Percentiles rank a stretch among this genome's conserved stretches.
Evolutionary conservation across 495 filamentous ascomycete species (phyloP).

Genomic region (Penicillium manginii): DNA sequence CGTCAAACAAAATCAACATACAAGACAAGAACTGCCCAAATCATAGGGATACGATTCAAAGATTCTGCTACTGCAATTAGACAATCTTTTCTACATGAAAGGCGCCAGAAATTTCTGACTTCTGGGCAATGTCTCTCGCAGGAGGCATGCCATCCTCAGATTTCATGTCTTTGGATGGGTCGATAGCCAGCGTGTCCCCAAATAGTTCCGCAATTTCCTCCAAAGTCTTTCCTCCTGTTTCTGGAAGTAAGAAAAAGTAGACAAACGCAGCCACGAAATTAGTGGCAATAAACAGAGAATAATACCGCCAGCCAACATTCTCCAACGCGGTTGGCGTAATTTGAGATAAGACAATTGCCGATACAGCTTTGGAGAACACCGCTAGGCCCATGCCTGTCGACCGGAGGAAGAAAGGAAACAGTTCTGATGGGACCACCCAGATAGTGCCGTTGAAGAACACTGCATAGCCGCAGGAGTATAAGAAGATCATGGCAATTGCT

Average conservation of each 20-base stretch:
- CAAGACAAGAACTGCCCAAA: too few relatives aligned
- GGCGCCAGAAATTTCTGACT: background rate
- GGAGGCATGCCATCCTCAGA: background rate
- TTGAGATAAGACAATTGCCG: constrained; percentile 41
- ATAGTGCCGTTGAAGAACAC: constrained; percentile 36
- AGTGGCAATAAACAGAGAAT: constrained; percentile 40
- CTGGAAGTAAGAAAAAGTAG: constrained; percentile 51
- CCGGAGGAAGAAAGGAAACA: constrained; percentile 24
- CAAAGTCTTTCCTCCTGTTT: constrained; percentile 42
- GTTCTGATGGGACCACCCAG: constrained; percentile 25
- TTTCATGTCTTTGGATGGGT: background rate
- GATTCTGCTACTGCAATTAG: background rate
- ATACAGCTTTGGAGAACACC: constrained; percentile 21
- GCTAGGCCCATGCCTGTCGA: constrained; percentile 24
- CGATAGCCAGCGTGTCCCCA: constrained; percentile 27
- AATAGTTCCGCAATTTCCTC: constrained; percentile 44
- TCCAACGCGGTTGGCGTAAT: constrained; percentile 43
- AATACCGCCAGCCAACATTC: constrained; percentile 43
- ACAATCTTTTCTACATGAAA: background rate
- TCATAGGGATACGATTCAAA: too few relatives aligned
- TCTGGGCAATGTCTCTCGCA: background rate
- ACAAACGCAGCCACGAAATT: constrained; percentile 37
- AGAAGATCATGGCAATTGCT: constrained; percentile 28
- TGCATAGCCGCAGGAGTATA: constrained; percentile 27
- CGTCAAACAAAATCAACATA: too few relatives aligned